These are phyloP conservation scores for Gaultheria prostrata DNA, from an alignment of 148 eudicot species.

Conservation along the genomic window DNA sequence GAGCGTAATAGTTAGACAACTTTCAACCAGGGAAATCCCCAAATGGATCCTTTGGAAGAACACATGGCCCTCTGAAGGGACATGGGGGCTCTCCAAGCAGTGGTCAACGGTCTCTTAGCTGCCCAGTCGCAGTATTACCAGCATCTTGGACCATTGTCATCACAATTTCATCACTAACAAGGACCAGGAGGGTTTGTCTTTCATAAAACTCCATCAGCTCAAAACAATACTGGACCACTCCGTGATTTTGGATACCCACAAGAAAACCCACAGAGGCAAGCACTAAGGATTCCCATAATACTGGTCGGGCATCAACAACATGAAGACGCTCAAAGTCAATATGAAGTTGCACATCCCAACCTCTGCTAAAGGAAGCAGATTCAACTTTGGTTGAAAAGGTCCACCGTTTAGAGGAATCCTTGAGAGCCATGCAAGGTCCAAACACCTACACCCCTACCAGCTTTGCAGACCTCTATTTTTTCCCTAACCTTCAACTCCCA, in stretches of 20 bases:
- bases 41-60: not conserved
- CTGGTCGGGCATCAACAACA: not conserved
- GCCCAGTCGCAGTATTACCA: too few relatives aligned
- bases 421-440: not conserved
- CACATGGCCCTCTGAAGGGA: not conserved
- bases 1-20: fast-evolving
- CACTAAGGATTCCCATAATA: not conserved
- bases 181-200: not conserved
- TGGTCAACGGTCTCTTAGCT: not conserved
- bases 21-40: too few relatives aligned
- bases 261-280: not conserved
- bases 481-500: not conserved
- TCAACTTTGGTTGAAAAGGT: fast-evolving
- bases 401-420: not conserved
- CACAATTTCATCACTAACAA: not conserved
- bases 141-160: not conserved
- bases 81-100: not conserved
- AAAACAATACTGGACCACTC: not conserved
- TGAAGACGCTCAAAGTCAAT: not conserved
- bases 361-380: not conserved
- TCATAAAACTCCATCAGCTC: not conserved
- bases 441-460: not conserved
- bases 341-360: not conserved
- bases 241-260: not conserved
- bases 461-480: too few relatives aligned